Evolutionary conservation across 1,284 basidiomycete genomes (phyloP).

Genomic region (Athelia psychrophila): DNA sequence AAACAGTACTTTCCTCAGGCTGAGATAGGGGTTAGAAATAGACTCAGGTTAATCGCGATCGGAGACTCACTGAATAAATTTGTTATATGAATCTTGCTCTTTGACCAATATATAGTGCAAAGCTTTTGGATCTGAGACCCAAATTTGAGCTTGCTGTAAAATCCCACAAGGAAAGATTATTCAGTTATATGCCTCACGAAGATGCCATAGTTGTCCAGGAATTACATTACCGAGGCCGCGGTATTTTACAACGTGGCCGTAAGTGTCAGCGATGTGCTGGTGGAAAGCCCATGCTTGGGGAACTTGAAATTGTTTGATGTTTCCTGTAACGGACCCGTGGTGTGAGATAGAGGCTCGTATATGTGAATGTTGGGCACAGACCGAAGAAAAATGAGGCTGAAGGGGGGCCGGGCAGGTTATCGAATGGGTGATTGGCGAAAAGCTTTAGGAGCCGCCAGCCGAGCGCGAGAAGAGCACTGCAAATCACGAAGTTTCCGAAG

Average conservation of each 20-base stretch:
- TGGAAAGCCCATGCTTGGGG: conserved; percentile 10
- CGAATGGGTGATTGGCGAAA: background rate
- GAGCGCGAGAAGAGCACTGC: too few species aligned
- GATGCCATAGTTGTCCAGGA: conserved; percentile 14
- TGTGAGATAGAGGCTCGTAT: too few species aligned
- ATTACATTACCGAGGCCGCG: conserved; percentile 10
- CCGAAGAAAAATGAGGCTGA: background rate
- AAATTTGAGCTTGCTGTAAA: conserved; percentile 32
- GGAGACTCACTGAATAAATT: conserved; percentile 31
- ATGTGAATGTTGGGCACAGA: too few species aligned
- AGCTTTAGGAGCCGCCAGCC: too few species aligned
- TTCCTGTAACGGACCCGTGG: conserved; percentile 2
- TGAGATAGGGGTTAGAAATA: conserved; percentile 12
- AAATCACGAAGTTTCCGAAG: too few species aligned
- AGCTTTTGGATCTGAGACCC: conserved; percentile 34
- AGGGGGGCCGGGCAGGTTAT: background rate
- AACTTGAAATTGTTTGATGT: conserved; percentile 7
- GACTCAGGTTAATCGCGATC: background rate
- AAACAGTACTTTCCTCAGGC: conserved; percentile 28
- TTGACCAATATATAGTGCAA: conserved; percentile 38
- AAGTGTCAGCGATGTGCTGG: conserved; percentile 15
- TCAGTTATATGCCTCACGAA: too few species aligned
- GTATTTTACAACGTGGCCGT: conserved; percentile 26
- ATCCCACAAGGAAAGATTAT: too few species aligned
- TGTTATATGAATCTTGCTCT: conserved; percentile 24